These are phyloP conservation scores for Nepenthes mirabilis DNA, from an alignment of 148 eudicot genomes.

Conservation along the genomic window DNA sequence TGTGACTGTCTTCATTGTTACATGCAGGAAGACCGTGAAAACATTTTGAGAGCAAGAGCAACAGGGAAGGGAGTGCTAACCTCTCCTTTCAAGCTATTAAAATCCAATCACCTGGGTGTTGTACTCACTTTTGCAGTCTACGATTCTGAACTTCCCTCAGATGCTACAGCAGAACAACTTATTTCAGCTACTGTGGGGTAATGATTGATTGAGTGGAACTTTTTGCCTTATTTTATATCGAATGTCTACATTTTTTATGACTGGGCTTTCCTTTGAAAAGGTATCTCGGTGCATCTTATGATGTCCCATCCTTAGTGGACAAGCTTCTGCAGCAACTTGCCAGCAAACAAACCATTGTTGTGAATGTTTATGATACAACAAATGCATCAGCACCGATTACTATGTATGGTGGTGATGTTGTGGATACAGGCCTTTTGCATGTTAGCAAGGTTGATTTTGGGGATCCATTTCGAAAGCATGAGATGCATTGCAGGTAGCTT, in stretches of 20 bases:
- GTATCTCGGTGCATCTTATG: conserved; percentile 90
- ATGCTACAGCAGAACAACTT: conserved; percentile 64
- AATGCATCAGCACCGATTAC: conserved; percentile 37
- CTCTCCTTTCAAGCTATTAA: conserved; percentile 70
- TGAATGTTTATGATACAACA: conserved; percentile 84
- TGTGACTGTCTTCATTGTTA: conserved; percentile 2
- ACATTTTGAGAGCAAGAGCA: conserved; percentile 80
- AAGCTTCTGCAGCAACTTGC: conserved; percentile 94
- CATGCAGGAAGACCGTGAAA: conserved; percentile 85
- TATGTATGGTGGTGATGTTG: conserved; percentile 66
- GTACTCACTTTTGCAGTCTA: conserved; percentile 93
- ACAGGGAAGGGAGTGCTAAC: conserved; percentile 93
- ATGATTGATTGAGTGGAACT: background rate
- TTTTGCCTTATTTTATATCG: background rate
- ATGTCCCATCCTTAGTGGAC: conserved; percentile 80
- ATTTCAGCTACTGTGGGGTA: conserved; percentile 87
- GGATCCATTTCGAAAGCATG: conserved; percentile 81
- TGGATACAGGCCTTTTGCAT: conserved; percentile 55
- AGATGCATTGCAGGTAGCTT: conserved; percentile 92
- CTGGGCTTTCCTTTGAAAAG: conserved; percentile 16
- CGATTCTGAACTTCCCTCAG: conserved; percentile 38
- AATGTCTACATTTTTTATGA: background rate
- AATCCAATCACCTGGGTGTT: conserved; percentile 88
- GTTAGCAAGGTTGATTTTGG: conserved; percentile 81
- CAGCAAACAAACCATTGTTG: conserved; percentile 79